Base-by-base conservation (phyloP, 2,329 filamentous ascomycete genomes). In the Arachnomyces sp. region DNA sequence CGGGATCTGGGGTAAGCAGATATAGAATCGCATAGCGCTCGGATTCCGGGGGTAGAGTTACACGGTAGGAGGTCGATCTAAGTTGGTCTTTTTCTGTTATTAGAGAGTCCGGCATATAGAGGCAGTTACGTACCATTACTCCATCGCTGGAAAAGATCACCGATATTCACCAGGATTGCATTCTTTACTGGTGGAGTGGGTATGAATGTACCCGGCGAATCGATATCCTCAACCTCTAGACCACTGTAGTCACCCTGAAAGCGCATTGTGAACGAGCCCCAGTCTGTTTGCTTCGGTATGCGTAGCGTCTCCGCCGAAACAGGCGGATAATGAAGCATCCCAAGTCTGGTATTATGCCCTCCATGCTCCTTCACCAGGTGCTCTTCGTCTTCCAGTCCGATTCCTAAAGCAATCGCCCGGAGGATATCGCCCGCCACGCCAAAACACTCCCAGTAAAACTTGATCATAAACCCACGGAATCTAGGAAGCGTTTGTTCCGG, bases 21-120 rank as follows among this genome's bases (percentile, higher is more conserved):
- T 78, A 80, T 1, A 75, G 74, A 38, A 80, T 79, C 7, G 76
- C 79, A 46, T 75, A 80, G 13, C 63, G 56, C 44, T 67, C 59
- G 7, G 57, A 49, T 1, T 60, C 48, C 2, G 65, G 65, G 11
- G 72, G 72, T 3, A 71, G 48, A 2, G 62, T 65, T 2, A 78
- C 74, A 2, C 73, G 69, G 50, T 78, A 74, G 7, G 71, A 63
- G 2, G 71, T 75, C 11, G 74, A 77, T 46, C 65, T 68, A 17
- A 77, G 58, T 36, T 65, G 61, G 48, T 75, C 72, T 60, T 32
- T 35, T 28, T 39, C 12, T 51, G 14, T 60, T 32, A 34, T 21
- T 21, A 31, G 7, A 29, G 16, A 42, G 7, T 28, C 36, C 18
- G 16, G 30, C 28, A 39, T 15, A 15, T 17, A 30, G 31, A 38